Evolutionary conservation across 352 stramenopile species (phyloP), one percentile per base, ranked within the genome.

Genomic region (Achlya hypogyna): DNA sequence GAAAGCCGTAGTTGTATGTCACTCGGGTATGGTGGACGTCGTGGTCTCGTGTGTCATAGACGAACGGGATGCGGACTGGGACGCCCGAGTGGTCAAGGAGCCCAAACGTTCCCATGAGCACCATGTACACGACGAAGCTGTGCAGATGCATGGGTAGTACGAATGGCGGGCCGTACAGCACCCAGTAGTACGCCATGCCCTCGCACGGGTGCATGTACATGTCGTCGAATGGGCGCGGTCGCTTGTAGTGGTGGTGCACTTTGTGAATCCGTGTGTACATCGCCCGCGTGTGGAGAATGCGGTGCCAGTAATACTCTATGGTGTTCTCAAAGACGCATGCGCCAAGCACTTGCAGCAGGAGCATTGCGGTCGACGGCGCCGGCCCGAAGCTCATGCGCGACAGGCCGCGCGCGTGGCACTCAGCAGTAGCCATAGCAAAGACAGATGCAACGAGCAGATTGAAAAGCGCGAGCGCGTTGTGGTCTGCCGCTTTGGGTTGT

Each of bases 1-100:
- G 73, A 59, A 78, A 78, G 4, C 69, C 69, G 38, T 73, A 76
- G 60, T 78, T 78, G 38, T 75, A 63, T 25, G 75, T 62, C 49
- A 75, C 71, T 12, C 63, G 62, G 18, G 38, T 40, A 63, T 78
- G 73, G 53, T 78, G 73, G 2, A 31, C 51, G 22, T 76, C 73
- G 58, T 78, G 73, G 54, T 78, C 71, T 60, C 29, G 40, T 18
- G 72, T 74, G 58, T 72, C 51, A 56, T 78, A 78, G 35, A 78
- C 31, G 12, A 59, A 23, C n/a, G 72, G 72, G 23, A 78, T 25
- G 6, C 38, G 47, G 16, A 78, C 25, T 22, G 29, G 23, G 23
- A 76, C 42, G 20, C 72, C 72, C 23, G 60, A 72, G 63, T 78
- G 72, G 58, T 78, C 72, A 23, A 78, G 31, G 10, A 78, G 52